A percentile compares a stretch with the other conserved stretches of the same genome.
These are phyloP conservation scores for Skeletonema costatum DNA, from an alignment of 108 stramenopile species.

Conservation along the genomic window DNA sequence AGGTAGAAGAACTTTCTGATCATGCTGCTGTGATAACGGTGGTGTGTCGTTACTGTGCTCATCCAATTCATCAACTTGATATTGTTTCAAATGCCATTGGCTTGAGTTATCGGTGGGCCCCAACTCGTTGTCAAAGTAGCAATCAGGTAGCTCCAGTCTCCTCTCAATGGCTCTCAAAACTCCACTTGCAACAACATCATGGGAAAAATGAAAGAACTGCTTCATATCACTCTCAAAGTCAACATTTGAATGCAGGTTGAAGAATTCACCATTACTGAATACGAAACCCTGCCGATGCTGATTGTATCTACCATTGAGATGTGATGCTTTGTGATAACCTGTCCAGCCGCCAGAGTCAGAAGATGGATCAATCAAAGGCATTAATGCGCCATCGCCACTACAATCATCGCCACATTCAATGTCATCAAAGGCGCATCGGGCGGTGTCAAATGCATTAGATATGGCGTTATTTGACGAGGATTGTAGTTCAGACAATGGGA, in stretches of 20 bases:
- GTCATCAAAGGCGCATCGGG: conserved; percentile 39
- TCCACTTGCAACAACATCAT: conserved; percentile 52
- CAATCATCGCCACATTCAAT: not conserved
- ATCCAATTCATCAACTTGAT: conserved; percentile 26
- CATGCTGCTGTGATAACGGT: not conserved
- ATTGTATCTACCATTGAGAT: conserved; percentile 70
- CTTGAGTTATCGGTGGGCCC: conserved; percentile 64
- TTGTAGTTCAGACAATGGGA: conserved; percentile 9
- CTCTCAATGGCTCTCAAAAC: conserved; percentile 63
- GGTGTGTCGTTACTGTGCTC: not conserved
- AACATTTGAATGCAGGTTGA: not conserved
- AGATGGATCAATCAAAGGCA: conserved; percentile 43
- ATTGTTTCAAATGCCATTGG: conserved; percentile 89
- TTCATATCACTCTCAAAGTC: conserved; percentile 27
- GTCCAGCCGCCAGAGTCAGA: conserved; percentile 73
- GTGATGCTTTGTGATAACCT: conserved; percentile 68
- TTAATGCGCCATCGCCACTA: not conserved
- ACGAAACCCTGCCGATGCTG: conserved; percentile 76
- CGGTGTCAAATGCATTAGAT: conserved; percentile 32
- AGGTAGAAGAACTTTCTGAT: conserved; percentile 49
- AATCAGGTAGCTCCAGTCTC: conserved; percentile 39
- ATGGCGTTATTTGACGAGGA: not conserved
- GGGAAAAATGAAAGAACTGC: conserved; percentile 47
- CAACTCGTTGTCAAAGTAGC: conserved; percentile 62
- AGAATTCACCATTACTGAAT: conserved; percentile 68